phyloP scores from a whole-genome alignment of 257 asterid genomes.

The Ajuga chamaepitys region DNA sequence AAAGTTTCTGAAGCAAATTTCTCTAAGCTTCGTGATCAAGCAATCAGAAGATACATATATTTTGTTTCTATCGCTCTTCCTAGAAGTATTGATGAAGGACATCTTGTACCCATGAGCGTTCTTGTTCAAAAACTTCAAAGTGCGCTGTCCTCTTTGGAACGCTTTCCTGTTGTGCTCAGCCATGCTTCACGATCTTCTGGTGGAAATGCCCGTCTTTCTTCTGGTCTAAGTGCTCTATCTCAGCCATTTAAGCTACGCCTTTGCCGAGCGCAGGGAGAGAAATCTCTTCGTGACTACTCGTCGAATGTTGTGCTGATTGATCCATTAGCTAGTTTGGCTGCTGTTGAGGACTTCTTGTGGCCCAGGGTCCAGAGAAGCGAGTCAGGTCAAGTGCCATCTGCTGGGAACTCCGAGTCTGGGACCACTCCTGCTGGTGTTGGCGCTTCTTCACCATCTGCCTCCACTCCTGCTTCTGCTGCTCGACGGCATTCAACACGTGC shows the following conservation, averaged over 20 bases:
- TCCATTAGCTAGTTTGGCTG: conserved; percentile 91
- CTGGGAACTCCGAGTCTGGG: conserved; percentile 58
- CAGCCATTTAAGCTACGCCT: conserved; percentile 96
- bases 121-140: conserved; percentile 89
- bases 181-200: conserved; percentile 72
- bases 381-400: conserved; percentile 64
- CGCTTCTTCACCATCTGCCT: conserved; percentile 48
- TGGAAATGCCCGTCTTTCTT: conserved; percentile 79
- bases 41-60: conserved; percentile 72
- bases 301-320: conserved; percentile 87
- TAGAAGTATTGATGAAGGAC: conserved; percentile 32
- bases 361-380: conserved; percentile 78
- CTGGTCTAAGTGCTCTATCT: conserved; percentile 84
- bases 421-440: conserved; percentile 42
- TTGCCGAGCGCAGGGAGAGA: conserved; percentile 91
- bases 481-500: conserved; percentile 77
- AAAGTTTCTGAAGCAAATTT: conserved; percentile 61
- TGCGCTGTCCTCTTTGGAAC: conserved; percentile 87
- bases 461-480: conserved; percentile 53
- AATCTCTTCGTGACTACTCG: conserved; percentile 95
- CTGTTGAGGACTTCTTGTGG: conserved; percentile 95
- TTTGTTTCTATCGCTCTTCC: conserved; percentile 85
- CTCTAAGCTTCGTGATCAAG: conserved; percentile 73
- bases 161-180: conserved; percentile 91
- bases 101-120: conserved; percentile 60